These are phyloP conservation scores for Ampelomyces quisqualis DNA, from an alignment of 2,329 filamentous ascomycete species.

Conservation along the genomic window DNA sequence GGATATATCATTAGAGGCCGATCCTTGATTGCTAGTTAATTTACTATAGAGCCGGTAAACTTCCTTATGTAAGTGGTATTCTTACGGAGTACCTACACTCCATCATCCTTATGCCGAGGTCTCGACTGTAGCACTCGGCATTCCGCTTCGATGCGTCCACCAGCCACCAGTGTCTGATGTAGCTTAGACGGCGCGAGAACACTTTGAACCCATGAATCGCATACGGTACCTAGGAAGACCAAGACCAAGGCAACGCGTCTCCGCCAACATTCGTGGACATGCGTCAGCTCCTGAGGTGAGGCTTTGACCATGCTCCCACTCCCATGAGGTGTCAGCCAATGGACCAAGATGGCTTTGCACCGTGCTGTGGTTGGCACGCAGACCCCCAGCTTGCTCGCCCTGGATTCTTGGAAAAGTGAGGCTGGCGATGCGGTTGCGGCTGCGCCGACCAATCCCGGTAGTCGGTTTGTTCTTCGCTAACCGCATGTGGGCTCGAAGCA, in stretches of 20 bases:
- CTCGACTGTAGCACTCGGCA: no score
- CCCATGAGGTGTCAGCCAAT: constrained; percentile 10
- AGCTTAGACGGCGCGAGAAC: no score
- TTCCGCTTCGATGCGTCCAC: no score
- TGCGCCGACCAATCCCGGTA: constrained; percentile 27
- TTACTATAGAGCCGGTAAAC: no score
- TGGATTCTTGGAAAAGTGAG: constrained; percentile 35
- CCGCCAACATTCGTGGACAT: constrained; percentile 4
- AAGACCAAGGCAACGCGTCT: constrained; percentile 2
- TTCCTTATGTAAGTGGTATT: no score
- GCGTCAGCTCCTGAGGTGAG: constrained; percentile 6
- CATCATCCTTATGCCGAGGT: no score
- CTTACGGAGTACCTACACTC: no score
- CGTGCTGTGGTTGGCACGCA: constrained; percentile 12
- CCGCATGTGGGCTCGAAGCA: constrained; percentile 17
- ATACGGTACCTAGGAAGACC: not conserved
- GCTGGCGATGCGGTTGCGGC: constrained; percentile 29
- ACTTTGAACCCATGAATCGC: no score
- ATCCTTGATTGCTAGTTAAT: no score
- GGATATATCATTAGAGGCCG: no score
- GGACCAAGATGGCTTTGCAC: constrained; percentile 11
- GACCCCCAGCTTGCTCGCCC: constrained; percentile 27
- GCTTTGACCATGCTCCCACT: constrained; percentile 11
- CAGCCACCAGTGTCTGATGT: no score
- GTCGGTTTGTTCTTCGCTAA: constrained; percentile 9